These are phyloP conservation scores for Candida ponderosae DNA, from an alignment of 805 yeast genomes.

Conservation along the genomic window DNA sequence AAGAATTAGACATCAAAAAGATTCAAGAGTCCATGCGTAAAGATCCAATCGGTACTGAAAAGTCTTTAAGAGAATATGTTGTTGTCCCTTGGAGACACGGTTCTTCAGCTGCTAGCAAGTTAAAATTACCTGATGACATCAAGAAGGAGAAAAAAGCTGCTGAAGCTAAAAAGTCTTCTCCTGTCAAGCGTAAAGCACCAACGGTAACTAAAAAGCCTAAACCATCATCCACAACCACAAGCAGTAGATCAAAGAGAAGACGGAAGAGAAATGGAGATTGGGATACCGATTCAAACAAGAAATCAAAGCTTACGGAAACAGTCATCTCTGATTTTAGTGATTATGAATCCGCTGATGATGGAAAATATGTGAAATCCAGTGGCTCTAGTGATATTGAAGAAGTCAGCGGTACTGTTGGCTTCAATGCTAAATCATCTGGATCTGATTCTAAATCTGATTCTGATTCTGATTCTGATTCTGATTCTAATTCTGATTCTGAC, in stretches of 20 bases:
- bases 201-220: background rate
- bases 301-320: background rate
- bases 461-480: too few relatives aligned
- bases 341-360: background rate
- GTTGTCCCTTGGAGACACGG: slow-evolving; percentile 4
- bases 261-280: too few relatives aligned
- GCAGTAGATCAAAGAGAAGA: too few relatives aligned
- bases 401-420: background rate
- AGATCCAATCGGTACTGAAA: slow-evolving; percentile 20
- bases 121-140: too few relatives aligned
- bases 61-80: slow-evolving; percentile 14
- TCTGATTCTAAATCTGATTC: too few relatives aligned
- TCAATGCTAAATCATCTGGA: background rate
- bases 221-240: background rate
- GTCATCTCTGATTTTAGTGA: background rate
- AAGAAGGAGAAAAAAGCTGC: background rate
- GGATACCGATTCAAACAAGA: background rate
- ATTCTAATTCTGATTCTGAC: slow-evolving; percentile 2
- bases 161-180: background rate
- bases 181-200: background rate
- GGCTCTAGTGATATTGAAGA: background rate
- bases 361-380: background rate
- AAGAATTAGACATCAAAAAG: slow-evolving; percentile 15
- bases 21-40: slow-evolving; percentile 9
- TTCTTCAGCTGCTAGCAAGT: too few relatives aligned